Conservation (phyloP, 495 filamentous ascomycete genomes). For the Elaphomyces granulatus region DNA sequence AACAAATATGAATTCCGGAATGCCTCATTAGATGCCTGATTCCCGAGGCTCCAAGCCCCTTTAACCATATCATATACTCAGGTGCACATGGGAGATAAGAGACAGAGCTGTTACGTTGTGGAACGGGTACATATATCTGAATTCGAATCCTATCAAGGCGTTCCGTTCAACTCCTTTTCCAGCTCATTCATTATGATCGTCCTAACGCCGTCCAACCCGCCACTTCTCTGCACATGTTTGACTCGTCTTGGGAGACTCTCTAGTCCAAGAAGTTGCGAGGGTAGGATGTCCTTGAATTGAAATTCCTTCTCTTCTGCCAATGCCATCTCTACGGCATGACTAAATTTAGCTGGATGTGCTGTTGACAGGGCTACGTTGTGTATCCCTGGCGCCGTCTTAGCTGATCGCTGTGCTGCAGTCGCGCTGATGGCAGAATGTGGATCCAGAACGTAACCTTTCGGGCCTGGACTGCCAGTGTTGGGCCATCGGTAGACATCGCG, state of each 20-base stretch:
- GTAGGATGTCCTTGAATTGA: slow-evolving; percentile 59
- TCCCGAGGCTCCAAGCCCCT: no score
- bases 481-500: slow-evolving; percentile 40
- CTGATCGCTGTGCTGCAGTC: slow-evolving; percentile 49
- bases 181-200: slow-evolving; percentile 17
- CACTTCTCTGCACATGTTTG: slow-evolving; percentile 19
- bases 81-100: no score
- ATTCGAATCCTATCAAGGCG: no score
- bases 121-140: no score
- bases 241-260: slow-evolving; percentile 46
- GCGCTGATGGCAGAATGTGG: slow-evolving; percentile 86
- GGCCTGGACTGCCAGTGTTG: slow-evolving; percentile 19
- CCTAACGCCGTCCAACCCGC: slow-evolving; percentile 22
- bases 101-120: no score
- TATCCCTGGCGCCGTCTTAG: slow-evolving; percentile 27
- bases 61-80: no score
- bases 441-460: slow-evolving; percentile 61
- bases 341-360: slow-evolving; percentile 90
- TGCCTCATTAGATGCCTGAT: no score
- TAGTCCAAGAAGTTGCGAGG: slow-evolving; percentile 61
- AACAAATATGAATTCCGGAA: no score
- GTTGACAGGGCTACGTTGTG: slow-evolving; percentile 74
- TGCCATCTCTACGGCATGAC: slow-evolving; percentile 59
- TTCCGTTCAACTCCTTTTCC: no score
- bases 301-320: slow-evolving; percentile 52